These are phyloP conservation scores for Fusarium chuoi DNA, from an alignment of 2,329 filamentous ascomycete species.

Conservation along the genomic window DNA sequence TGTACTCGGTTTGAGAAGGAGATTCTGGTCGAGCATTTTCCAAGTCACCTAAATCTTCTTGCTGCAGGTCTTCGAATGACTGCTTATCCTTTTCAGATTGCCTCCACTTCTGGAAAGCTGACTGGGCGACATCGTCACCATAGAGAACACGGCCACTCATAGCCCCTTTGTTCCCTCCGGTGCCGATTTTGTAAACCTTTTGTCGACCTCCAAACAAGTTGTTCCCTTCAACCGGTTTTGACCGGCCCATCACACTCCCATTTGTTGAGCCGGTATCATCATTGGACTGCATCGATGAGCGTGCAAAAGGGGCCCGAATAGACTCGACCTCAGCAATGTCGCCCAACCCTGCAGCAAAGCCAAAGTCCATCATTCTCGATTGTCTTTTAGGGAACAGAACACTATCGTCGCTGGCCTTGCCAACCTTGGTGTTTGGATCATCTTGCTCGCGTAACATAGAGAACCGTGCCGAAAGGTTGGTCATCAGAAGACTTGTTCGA, in stretches of 20 bases:
- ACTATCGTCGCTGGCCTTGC: constrained; percentile 95
- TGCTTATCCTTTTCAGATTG: constrained; percentile 66
- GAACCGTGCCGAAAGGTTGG: constrained; percentile 91
- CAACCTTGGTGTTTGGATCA: constrained; percentile 86
- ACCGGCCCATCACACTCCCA: constrained; percentile 83
- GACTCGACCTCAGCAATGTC: constrained; percentile 95
- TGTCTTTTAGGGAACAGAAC: constrained; percentile 85
- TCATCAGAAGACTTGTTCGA: constrained; percentile 95
- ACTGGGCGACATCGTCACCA: constrained; percentile 85
- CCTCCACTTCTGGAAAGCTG: constrained; percentile 83
- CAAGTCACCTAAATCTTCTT: constrained; percentile 32
- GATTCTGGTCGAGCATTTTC: constrained; percentile 52
- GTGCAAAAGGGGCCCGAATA: constrained; percentile 70
- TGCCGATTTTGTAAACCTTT: constrained; percentile 90
- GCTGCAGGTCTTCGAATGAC: constrained; percentile 50
- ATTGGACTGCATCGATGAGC: constrained; percentile 73
- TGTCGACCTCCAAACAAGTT: constrained; percentile 94
- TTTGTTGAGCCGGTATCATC: constrained; percentile 76
- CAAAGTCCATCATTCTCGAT: constrained; percentile 80
- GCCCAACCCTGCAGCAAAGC: constrained; percentile 67
- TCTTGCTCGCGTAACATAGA: constrained; percentile 97
- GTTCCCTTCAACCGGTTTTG: constrained; percentile 88
- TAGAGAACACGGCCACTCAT: constrained; percentile 80
- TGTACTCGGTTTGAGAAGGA: constrained; percentile 69
- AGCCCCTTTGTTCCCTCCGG: constrained; percentile 59